Evolutionary conservation across 2,329 filamentous ascomycete genomes (phyloP), one percentile per base, ranked within the genome.

Genomic region (Neodidymelliopsis sp.): DNA sequence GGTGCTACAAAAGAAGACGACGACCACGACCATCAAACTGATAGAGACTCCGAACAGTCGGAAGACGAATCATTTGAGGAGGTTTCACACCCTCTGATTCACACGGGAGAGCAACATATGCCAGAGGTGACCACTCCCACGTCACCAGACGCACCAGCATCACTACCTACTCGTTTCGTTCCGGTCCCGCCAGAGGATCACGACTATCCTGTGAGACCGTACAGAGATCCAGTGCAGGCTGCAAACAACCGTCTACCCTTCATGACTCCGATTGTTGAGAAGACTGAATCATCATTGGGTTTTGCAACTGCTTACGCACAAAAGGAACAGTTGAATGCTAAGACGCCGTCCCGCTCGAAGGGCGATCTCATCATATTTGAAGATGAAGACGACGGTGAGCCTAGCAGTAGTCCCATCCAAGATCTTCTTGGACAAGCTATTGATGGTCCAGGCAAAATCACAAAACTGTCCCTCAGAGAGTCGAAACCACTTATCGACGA

Each of bases 201-300:
- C 70, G 85, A 92, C 59, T 84, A 90, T 33, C 88, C 90, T 13
- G 88, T 83, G 47, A 83, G 87, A 36, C 89, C 90, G 49, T 96
- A 88, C 79, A 86, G 91, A 67, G 89, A 96, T 72, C 84, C 90
- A 66, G 82, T 77, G 25, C 83, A 91, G 70, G 81, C 87, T 72
- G 91, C 91, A 51, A 95, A 97, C 66, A 96, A 92, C 73, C 87
- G 92, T 44, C 79, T 97, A 8, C 94, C 93, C 3, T 99, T 97
- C 71, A 97, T 99, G 94, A 99, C 94, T 0, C 94, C 94, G 1
- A 99, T 99, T 59, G 93, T 94, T 1, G 94, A 99, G 73, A 87
- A 91, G 63, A 99, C 94, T 0, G 94, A 99, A 73, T 89, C 87
- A 9, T 97, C 92, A 0, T 76, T 97, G 4, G 87, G 87, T 25